These are phyloP conservation scores for Candida maesae DNA, from an alignment of 805 yeast genomes.

Conservation along the genomic window DNA sequence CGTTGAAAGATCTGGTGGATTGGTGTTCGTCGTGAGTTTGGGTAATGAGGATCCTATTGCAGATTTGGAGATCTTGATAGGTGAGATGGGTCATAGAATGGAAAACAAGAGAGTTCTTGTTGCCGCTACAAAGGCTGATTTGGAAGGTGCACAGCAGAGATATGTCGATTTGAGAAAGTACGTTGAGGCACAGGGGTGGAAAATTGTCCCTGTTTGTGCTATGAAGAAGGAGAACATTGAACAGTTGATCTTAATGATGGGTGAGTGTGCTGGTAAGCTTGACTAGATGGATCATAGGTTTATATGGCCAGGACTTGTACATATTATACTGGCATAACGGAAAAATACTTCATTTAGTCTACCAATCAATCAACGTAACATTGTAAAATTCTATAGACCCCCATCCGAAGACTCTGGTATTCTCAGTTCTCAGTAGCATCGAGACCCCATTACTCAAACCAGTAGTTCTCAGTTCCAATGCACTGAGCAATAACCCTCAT, in stretches of 20 bases:
- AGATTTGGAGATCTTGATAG: slow-evolving; percentile 59
- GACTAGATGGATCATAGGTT: too few species aligned
- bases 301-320: too few species aligned
- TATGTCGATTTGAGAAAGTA: slow-evolving; percentile 43
- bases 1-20: slow-evolving; percentile 85
- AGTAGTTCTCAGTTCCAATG: slow-evolving; percentile 24
- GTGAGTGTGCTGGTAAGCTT: slow-evolving; percentile 36
- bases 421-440: too few species aligned
- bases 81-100: slow-evolving; percentile 72
- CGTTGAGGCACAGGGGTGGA: slow-evolving; percentile 52
- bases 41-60: slow-evolving; percentile 62
- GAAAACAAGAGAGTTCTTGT: slow-evolving; percentile 61
- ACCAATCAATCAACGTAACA: too few species aligned
- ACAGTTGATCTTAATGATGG: slow-evolving; percentile 67
- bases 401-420: too few species aligned
- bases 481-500: slow-evolving; percentile 36
- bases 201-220: slow-evolving; percentile 83
- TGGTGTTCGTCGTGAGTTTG: slow-evolving; percentile 81
- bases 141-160: slow-evolving; percentile 48
- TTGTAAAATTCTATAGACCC: too few species aligned
- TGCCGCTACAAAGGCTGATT: slow-evolving; percentile 93
- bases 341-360: too few species aligned
- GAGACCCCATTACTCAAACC: slow-evolving; percentile 9
- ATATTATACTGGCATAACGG: too few species aligned
- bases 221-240: slow-evolving; percentile 68